Percentiles rank a stretch among this genome's conserved stretches.
These are phyloP conservation scores for Monascus ruber DNA, from an alignment of 2,329 filamentous ascomycete species.

Conservation along the genomic window DNA sequence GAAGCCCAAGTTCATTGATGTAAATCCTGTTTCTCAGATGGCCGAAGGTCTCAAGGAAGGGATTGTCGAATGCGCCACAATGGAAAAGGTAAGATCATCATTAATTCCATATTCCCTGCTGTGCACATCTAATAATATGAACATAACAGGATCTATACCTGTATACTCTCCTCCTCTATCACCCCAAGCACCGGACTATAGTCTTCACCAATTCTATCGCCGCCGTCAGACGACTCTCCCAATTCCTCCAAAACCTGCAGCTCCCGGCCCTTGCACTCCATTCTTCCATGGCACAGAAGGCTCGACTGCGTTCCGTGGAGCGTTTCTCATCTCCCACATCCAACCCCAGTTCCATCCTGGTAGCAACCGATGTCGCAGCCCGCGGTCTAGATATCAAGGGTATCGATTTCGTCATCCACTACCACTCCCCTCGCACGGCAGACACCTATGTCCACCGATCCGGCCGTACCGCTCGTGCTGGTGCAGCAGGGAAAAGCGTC, in stretches of 20 bases:
- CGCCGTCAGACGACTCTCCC: conserved; percentile 73
- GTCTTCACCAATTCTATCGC: conserved; percentile 96
- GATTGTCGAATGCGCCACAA: conserved; percentile 79
- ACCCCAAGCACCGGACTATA: conserved; percentile 68
- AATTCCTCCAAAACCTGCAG: conserved; percentile 71
- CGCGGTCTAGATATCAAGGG: conserved; percentile 86
- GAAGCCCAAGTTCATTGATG: conserved; percentile 81
- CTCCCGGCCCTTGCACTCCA: conserved; percentile 70
- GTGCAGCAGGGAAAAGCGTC: conserved; percentile 66
- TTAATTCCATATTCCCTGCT: not conserved
- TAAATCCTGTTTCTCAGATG: conserved; percentile 83
- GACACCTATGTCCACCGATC: conserved; percentile 94
- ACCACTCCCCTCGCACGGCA: conserved; percentile 83
- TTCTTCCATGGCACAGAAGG: conserved; percentile 92
- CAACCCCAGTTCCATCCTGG: conserved; percentile 55
- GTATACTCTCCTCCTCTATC: conserved; percentile 74
- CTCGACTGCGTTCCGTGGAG: conserved; percentile 83
- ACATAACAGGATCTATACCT: conserved; percentile 67
- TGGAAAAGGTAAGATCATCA: conserved; percentile 61
- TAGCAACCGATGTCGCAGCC: conserved; percentile 89
- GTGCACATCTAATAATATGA: conserved; percentile 8
- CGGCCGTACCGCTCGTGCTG: conserved; percentile 80
- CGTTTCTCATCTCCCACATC: conserved; percentile 58
- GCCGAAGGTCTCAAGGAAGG: conserved; percentile 76
- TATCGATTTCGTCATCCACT: conserved; percentile 85